These are phyloP conservation scores for Tetratostichococcus sp. DNA, from an alignment of 139 green algal species.

Conservation along the genomic window DNA sequence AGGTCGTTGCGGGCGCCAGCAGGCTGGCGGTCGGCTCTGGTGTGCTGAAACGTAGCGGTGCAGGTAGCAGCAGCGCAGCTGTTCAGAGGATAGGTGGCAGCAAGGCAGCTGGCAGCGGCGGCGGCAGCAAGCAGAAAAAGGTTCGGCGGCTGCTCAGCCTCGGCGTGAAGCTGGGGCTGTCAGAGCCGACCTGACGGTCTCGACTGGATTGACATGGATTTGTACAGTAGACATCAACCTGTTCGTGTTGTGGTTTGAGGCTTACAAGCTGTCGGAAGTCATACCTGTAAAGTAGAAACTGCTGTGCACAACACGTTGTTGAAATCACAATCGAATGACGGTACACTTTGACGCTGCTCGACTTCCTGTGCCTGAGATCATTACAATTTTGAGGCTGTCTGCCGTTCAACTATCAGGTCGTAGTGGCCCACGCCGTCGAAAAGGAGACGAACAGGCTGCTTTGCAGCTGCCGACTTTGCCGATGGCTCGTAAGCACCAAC, in stretches of 20 bases:
- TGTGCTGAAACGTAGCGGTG: not conserved
- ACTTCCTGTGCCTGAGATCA: too few relatives aligned
- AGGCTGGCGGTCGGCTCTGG: not conserved
- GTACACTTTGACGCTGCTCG: too few relatives aligned
- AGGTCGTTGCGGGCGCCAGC: not conserved
- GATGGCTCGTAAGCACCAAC: not conserved
- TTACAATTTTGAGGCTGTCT: not conserved
- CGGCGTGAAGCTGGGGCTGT: not conserved
- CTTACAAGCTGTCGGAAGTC: too few relatives aligned
- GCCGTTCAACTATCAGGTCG: not conserved
- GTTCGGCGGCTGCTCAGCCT: not conserved
- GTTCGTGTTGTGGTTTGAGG: too few relatives aligned
- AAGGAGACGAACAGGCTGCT: constrained; percentile 1
- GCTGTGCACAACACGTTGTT: too few relatives aligned
- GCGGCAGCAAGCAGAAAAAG: not conserved
- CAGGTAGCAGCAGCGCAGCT: not conserved
- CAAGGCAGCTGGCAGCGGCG: not conserved
- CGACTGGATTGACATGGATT: not conserved
- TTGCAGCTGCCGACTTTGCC: not conserved
- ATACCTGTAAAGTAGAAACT: too few relatives aligned
- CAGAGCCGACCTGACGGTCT: not conserved
- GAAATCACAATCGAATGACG: too few relatives aligned
- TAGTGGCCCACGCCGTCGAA: constrained; percentile 17
- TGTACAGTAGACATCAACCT: not conserved
- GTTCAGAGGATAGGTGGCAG: not conserved